Evolutionary conservation across 495 filamentous ascomycete species (phyloP).

Genomic region (Friedmanniomyces endolithicus): DNA sequence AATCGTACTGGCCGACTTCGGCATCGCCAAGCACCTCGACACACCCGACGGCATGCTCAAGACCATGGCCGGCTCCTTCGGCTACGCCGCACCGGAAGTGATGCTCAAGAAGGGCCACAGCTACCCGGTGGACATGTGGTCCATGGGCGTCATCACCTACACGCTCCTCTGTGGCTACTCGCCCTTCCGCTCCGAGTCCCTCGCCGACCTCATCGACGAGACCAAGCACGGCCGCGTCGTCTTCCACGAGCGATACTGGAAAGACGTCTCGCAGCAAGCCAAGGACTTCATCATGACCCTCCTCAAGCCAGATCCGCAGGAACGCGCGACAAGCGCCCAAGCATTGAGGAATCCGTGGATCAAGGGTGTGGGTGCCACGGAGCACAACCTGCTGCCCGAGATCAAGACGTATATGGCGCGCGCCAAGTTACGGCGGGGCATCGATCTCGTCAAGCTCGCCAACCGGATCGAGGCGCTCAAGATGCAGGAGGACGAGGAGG

Average conservation of each 20-base stretch:
- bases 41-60: slow-evolving; percentile 80
- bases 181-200: slow-evolving; percentile 87
- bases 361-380: slow-evolving; percentile 74
- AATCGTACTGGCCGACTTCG: slow-evolving; percentile 91
- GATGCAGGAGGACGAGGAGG: slow-evolving; percentile 84
- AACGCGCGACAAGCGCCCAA: slow-evolving; percentile 67
- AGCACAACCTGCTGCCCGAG: slow-evolving; percentile 94
- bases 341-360: slow-evolving; percentile 83
- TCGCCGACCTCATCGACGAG: slow-evolving; percentile 90
- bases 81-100: slow-evolving; percentile 94
- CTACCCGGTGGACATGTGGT: slow-evolving; percentile 99
- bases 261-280: slow-evolving; percentile 87
- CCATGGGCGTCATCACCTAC: slow-evolving; percentile 95
- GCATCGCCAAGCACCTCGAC: slow-evolving; percentile 97
- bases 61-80: slow-evolving; percentile 98
- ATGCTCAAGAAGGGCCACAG: slow-evolving; percentile 97
- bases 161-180: slow-evolving; percentile 98
- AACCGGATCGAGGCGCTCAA: slow-evolving; percentile 96
- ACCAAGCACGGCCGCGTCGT: slow-evolving; percentile 78
- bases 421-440: slow-evolving; percentile 79
- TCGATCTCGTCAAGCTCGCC: slow-evolving; percentile 91
- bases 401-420: slow-evolving; percentile 90
- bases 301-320: slow-evolving; percentile 63
- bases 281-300: slow-evolving; percentile 86
- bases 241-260: slow-evolving; percentile 98